Conservation (phyloP, 2,329 filamentous ascomycete species). For the Erysiphe pisi region DNA sequence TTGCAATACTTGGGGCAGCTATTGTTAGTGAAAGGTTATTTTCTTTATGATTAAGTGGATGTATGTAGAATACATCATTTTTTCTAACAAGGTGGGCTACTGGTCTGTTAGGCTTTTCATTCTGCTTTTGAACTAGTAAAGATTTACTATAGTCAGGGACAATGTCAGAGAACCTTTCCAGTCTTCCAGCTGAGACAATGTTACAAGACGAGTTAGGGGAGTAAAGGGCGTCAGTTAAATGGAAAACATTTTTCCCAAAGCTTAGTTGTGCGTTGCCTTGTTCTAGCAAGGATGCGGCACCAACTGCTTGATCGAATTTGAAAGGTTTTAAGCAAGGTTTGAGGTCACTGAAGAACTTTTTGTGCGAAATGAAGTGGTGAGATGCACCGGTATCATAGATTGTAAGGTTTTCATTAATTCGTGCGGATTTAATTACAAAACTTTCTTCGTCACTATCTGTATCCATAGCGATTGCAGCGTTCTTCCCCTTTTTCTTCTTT, state of each 20-base stretch:
- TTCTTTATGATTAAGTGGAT: background rate
- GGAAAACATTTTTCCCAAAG: background rate
- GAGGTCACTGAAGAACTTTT: background rate
- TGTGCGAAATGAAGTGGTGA: background rate
- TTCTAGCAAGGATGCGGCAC: background rate
- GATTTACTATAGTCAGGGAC: background rate
- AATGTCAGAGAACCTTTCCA: background rate
- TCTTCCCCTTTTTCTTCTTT: background rate
- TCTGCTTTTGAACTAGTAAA: background rate
- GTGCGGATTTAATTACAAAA: background rate
- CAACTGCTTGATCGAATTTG: background rate
- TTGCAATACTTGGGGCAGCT: background rate
- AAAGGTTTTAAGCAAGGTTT: background rate
- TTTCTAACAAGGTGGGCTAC: background rate
- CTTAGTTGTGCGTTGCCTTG: constrained; percentile 4
- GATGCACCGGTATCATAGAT: constrained; percentile 21
- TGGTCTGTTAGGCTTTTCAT: background rate
- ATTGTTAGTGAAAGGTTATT: background rate
- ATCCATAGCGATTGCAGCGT: background rate
- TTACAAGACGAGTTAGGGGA: background rate
- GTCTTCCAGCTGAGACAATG: background rate
- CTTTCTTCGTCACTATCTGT: background rate
- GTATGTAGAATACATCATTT: constrained; percentile 3
- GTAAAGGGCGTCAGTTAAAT: background rate
- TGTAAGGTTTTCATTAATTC: background rate